Evolutionary conservation across 2,329 filamentous ascomycete genomes (phyloP), one percentile per base, ranked within the genome.

Genomic region (Leptoxyphium fumago): DNA sequence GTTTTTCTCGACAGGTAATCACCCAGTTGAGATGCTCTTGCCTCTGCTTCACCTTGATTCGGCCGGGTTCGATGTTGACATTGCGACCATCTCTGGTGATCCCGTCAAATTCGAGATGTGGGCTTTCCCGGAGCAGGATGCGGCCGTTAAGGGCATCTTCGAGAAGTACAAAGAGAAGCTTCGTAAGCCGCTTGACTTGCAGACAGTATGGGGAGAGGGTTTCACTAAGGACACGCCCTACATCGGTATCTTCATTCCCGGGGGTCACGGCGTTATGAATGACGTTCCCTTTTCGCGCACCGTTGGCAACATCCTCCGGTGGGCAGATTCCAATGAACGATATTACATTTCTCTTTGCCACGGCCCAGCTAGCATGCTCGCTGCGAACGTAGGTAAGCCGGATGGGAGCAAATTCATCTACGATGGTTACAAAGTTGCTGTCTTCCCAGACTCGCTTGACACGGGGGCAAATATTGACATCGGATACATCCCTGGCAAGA

Each of bases 1-100:
- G 42, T 52, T 52, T 39, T 52, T 52, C 46, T 52, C 50, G 21
- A 52, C 50, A 2, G 50, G 50, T 29, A 52, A 52, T 17, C 50
- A 52, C 38, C 50, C 48, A 1, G 50, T 52, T 15, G 50, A 49
- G 36, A 53, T 47, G 50, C 48, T 52, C n/a, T 43, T 52, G 7
- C 50, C 50, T 10, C 15, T 52, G 10, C 34, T 52, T 17, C 50
- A 52, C 39, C 48, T 52, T n/a, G 48, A 52, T 28, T 39, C 44
- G 10, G 50, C 50, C 15, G 50, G 50, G 26, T 52, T 52, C 41
- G 48, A 46, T 8, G 45, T 52, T 29, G 50, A 52, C 39, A 46
- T 52, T 28, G 50, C 50, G 18, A 52, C 50, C 15, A 32, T 52
- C 30, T 50, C 50, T 5, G 50, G 50, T 39, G 43, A 50, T 34